Conservation (phyloP, 108 stramenopile species). For the Skeletonema costatum region DNA sequence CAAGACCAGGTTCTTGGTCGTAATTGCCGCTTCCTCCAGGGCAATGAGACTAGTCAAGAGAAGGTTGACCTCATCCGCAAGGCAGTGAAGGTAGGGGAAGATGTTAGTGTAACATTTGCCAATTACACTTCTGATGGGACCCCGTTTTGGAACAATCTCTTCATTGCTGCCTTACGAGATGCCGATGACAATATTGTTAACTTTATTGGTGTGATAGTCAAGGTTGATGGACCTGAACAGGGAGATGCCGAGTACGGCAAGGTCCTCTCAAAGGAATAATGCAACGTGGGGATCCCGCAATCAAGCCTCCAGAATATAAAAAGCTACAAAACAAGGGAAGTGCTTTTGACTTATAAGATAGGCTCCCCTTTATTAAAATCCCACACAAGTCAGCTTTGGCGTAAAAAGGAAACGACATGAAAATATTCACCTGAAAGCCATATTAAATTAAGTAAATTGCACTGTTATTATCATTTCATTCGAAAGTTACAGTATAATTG, state of each 20-base stretch:
- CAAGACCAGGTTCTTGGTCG: slow-evolving; percentile 89
- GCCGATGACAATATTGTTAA: slow-evolving; percentile 93
- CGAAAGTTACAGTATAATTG: too few relatives aligned
- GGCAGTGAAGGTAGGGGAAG: slow-evolving; percentile 78
- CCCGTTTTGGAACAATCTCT: slow-evolving; percentile 99
- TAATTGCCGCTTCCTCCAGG: slow-evolving; percentile 97
- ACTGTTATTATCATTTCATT: not conserved
- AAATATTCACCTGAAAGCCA: not conserved
- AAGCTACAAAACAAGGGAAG: not conserved
- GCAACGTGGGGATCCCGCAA: not conserved
- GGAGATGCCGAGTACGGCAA: slow-evolving; percentile 77
- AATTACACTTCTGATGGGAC: slow-evolving; percentile 97
- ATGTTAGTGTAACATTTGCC: slow-evolving; percentile 87
- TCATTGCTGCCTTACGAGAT: slow-evolving; percentile 94
- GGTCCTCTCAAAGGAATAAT: slow-evolving; percentile 12
- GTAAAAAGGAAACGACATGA: not conserved
- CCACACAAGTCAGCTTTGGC: not conserved
- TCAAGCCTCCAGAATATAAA: not conserved
- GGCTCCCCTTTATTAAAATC: not conserved
- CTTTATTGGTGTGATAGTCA: slow-evolving; percentile 92
- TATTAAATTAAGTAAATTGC: not conserved
- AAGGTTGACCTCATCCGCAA: slow-evolving; percentile 86
- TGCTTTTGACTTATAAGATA: not conserved
- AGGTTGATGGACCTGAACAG: slow-evolving; percentile 71
- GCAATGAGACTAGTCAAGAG: slow-evolving; percentile 81